Evolutionary conservation across 2,329 filamentous ascomycete species (phyloP), one percentile per base, ranked within the genome.

Genomic region (Colletotrichum sojae): DNA sequence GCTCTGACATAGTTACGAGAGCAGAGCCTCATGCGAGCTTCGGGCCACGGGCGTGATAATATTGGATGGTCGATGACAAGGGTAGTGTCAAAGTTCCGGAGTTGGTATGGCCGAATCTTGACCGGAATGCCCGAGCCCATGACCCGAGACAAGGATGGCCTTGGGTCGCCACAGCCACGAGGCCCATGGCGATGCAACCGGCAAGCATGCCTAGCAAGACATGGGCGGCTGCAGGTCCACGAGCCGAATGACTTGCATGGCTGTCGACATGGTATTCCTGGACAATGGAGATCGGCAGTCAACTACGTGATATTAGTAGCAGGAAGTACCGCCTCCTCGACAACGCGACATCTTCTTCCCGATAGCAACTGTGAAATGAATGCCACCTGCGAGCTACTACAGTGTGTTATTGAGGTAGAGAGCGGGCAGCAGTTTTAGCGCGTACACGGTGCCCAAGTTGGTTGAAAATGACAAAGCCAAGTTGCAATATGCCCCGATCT

Each of bases 11-110:
- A 36, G 10, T 36, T 36, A 57, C 52, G 22, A 49, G 52, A 61
- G 63, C 56, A 69, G 67, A 69, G 67, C 67, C 67, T 69, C 67
- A 61, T 59, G 67, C 51, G 36, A 46, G 51, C 56, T 31, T 67
- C 62, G 56, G 63, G 36, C 62, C 55, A 45, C 40, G 49, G 61
- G 39, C 8, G 39, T 59, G 54, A 18, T 16, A 49, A 13, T 49
- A 20, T 51, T 55, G 62, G 62, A 43, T 31, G 40, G 27, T 31
- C 13, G 43, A 25, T 18, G 39, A 52, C 54, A 55, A 46, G 49
- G 56, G 55, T 31, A 25, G 36, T 40, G 55, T 55, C 43, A 69
- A 52, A 25, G 62, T 69, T 57, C 63, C 67, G 67, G 63, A 69
- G 43, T 61, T 56, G 62, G 63, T 67, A 55, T 61, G 67, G 18